These are phyloP conservation scores for Hyaloperonospora arabidopsidis DNA, from an alignment of 352 stramenopile species.

Conservation along the genomic window DNA sequence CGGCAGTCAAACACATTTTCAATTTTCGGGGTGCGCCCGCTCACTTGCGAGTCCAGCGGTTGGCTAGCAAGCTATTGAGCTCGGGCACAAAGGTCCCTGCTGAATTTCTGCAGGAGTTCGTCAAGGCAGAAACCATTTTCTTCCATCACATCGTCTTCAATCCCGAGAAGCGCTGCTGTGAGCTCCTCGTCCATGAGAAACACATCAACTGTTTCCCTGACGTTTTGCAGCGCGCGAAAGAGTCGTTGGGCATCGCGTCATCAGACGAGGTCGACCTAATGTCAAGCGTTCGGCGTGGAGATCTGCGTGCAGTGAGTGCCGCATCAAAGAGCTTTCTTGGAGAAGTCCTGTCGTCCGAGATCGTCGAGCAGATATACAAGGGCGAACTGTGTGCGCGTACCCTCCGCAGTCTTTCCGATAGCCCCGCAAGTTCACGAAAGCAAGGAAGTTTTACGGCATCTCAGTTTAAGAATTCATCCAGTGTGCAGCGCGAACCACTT, in stretches of 20 bases:
- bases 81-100: constrained; percentile 38
- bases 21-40: constrained; percentile 52
- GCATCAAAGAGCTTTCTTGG: constrained; percentile 40
- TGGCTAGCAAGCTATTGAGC: constrained; percentile 54
- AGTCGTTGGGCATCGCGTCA: constrained; percentile 29
- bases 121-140: constrained; percentile 65
- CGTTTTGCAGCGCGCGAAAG: constrained; percentile 33
- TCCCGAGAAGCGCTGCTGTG: constrained; percentile 28
- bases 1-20: constrained; percentile 67
- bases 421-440: constrained; percentile 4
- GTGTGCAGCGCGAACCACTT: background rate
- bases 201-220: constrained; percentile 47
- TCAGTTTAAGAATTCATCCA: background rate
- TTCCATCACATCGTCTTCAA: constrained; percentile 78
- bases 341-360: constrained; percentile 23
- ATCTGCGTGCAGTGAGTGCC: constrained; percentile 27
- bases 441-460: constrained; percentile 1
- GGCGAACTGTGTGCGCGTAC: constrained; percentile 38
- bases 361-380: constrained; percentile 44
- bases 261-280: constrained; percentile 10
- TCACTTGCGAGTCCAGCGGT: constrained; percentile 47
- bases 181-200: constrained; percentile 45
- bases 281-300: constrained; percentile 11
- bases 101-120: constrained; percentile 47
- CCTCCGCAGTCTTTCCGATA: constrained; percentile 15